phyloP scores from a whole-genome alignment of 2,329 filamentous ascomycete genomes.

The Myriosclerotinia scirpicola region DNA sequence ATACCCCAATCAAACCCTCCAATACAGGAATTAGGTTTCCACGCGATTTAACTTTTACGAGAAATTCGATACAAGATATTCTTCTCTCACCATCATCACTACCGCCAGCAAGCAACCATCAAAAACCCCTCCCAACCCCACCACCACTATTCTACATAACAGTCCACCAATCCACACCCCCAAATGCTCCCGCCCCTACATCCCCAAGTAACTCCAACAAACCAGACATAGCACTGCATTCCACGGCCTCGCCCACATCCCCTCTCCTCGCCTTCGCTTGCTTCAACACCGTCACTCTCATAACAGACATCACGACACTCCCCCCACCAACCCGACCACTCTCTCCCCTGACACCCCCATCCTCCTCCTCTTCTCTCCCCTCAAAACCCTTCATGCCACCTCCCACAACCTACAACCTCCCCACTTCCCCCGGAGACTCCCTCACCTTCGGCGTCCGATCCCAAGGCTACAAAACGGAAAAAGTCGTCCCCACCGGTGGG shows the following conservation, averaged over 20 bases:
- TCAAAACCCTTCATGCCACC: conserved; percentile 17
- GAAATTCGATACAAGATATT: conserved; percentile 30
- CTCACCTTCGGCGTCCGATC: conserved; percentile 23
- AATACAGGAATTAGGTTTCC: conserved; percentile 32
- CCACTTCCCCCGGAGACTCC: conserved; percentile 15
- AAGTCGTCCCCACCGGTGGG: conserved; percentile 28
- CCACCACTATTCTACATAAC: conserved; percentile 36
- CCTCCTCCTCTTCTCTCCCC: conserved; percentile 17
- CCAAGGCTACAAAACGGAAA: conserved; percentile 28
- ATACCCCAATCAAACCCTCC: conserved; percentile 19
- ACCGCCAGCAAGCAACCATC: conserved; percentile 29
- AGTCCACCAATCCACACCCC: conserved; percentile 24
- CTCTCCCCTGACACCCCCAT: conserved; percentile 16
- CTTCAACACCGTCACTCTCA: conserved; percentile 33
- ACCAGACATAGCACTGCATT: conserved; percentile 36
- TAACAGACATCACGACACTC: conserved; percentile 35
- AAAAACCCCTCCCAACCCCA: conserved; percentile 32
- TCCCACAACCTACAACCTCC: conserved; percentile 22
- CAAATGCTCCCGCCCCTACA: neutral
- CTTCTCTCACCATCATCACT: conserved; percentile 33
- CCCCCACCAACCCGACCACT: conserved; percentile 26
- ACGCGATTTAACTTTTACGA: conserved; percentile 35
- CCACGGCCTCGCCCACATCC: conserved; percentile 30
- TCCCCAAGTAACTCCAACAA: conserved; percentile 12
- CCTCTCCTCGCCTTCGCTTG: conserved; percentile 34